Conservation (phyloP, 164 flowering plant species). For the Nymphaea thermarum region DNA sequence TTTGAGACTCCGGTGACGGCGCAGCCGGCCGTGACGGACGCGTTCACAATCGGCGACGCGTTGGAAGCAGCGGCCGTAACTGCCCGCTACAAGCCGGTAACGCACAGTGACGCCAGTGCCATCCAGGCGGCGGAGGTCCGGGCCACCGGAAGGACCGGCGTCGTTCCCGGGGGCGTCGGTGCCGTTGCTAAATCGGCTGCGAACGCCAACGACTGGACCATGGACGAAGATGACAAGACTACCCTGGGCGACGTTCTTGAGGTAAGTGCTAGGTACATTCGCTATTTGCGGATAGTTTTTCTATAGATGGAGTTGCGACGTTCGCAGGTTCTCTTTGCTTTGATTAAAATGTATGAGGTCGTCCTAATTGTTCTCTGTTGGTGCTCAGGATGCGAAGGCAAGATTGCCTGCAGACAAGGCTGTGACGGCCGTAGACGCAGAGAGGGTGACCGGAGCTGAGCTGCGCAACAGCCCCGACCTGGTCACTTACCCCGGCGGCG, state of each 20-base stretch:
- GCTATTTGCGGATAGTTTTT: neutral
- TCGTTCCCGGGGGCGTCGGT: constrained; percentile 43
- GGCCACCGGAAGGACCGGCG: constrained; percentile 36
- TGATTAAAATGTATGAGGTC: neutral
- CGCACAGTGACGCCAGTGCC: constrained; percentile 54
- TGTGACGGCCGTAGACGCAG: constrained; percentile 46
- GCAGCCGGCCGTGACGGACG: neutral
- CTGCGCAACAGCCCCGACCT: constrained; percentile 43
- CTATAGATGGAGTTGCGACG: neutral
- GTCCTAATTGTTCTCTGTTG: neutral
- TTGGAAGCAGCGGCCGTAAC: constrained; percentile 55
- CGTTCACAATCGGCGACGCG: constrained; percentile 61
- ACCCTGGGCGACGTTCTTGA: constrained; percentile 36
- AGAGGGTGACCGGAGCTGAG: constrained; percentile 52
- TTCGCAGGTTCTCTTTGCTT: neutral
- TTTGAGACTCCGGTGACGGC: neutral
- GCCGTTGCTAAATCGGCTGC: constrained; percentile 56
- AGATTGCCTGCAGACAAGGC: constrained; percentile 42
- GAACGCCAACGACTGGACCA: constrained; percentile 24
- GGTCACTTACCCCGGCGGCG: constrained; percentile 54
- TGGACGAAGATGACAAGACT: constrained; percentile 23
- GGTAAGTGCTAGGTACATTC: constrained; percentile 13
- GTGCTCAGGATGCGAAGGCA: constrained; percentile 26
- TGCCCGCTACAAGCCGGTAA: constrained; percentile 45
- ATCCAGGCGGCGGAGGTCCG: constrained; percentile 58